Percentiles rank a stretch among this genome's conserved stretches.
Conservation (phyloP, 768 basidiomycete genomes). For the Lyophyllum decastes region DNA sequence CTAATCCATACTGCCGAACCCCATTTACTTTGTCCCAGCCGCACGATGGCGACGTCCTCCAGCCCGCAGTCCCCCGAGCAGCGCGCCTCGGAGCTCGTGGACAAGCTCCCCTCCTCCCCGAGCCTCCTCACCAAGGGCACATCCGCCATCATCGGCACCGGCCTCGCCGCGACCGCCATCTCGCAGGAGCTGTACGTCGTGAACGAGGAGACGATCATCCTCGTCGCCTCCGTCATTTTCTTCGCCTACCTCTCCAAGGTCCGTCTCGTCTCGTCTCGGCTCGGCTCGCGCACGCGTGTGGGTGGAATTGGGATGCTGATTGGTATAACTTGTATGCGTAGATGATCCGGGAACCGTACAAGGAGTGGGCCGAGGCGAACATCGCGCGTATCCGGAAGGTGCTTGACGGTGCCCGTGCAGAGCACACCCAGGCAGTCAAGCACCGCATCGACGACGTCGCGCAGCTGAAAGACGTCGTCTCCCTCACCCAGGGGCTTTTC, state of each 20-base stretch:
- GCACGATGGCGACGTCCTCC: slow-evolving; percentile 61
- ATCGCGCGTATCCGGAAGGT: slow-evolving; percentile 82
- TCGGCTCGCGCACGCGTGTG: background rate
- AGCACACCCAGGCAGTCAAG: slow-evolving; percentile 93
- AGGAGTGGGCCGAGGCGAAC: slow-evolving; percentile 88
- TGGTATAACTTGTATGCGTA: slow-evolving; percentile 28
- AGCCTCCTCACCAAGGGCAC: slow-evolving; percentile 95
- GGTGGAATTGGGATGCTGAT: background rate
- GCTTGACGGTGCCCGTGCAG: slow-evolving; percentile 77
- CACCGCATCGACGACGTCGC: slow-evolving; percentile 89
- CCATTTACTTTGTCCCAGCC: slow-evolving; percentile 39
- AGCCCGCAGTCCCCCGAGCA: slow-evolving; percentile 71
- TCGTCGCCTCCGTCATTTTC: slow-evolving; percentile 81
- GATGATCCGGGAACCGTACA: slow-evolving; percentile 85
- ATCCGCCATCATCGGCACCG: slow-evolving; percentile 87
- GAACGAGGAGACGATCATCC: slow-evolving; percentile 93
- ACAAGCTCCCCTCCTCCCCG: slow-evolving; percentile 82
- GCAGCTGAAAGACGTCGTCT: slow-evolving; percentile 95
- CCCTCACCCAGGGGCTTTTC: slow-evolving; percentile 88
- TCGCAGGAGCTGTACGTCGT: slow-evolving; percentile 97
- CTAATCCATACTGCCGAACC: background rate
- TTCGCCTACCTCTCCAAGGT: slow-evolving; percentile 83
- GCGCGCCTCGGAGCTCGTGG: slow-evolving; percentile 88
- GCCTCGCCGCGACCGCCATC: slow-evolving; percentile 87
- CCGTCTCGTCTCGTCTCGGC: slow-evolving; percentile 18